Evolutionary conservation across 331 rosid species (phyloP).

Genomic region (Quercus tomentella): DNA sequence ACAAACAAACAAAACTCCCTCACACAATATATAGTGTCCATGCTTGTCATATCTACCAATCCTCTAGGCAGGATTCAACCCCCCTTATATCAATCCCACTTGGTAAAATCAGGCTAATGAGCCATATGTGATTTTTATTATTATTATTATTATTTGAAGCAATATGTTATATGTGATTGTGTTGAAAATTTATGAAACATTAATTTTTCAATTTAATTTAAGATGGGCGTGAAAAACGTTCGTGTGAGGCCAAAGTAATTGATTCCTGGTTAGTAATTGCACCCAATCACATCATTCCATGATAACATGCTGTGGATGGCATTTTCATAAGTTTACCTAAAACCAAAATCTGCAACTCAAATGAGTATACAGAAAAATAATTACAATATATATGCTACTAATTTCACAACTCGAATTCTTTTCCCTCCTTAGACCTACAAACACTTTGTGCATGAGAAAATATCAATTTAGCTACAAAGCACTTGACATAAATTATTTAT

Average conservation of each 20-base stretch:
- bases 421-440: rapidly evolving
- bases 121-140: too few species aligned
- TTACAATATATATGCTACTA: neutral
- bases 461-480: too few species aligned
- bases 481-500: rapidly evolving
- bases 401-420: neutral
- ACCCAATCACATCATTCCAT: neutral
- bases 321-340: neutral
- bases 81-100: too few species aligned
- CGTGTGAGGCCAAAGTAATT: neutral
- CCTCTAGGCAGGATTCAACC: too few species aligned
- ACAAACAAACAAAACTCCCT: too few species aligned
- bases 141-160: too few species aligned
- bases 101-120: too few species aligned
- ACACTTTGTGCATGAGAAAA: rapidly evolving
- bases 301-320: neutral
- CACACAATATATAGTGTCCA: too few species aligned
- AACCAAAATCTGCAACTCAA: neutral
- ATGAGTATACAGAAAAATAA: neutral
- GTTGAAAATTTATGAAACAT: too few species aligned
- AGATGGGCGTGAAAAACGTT: neutral
- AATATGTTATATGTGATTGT: too few species aligned
- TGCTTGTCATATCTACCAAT: too few species aligned
- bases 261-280: neutral
- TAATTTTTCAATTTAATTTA: too few species aligned